Evolutionary conservation across 768 basidiomycete genomes (phyloP), one percentile per base, ranked within the genome.

Genomic region (Cystofilobasidium bisporidii): DNA sequence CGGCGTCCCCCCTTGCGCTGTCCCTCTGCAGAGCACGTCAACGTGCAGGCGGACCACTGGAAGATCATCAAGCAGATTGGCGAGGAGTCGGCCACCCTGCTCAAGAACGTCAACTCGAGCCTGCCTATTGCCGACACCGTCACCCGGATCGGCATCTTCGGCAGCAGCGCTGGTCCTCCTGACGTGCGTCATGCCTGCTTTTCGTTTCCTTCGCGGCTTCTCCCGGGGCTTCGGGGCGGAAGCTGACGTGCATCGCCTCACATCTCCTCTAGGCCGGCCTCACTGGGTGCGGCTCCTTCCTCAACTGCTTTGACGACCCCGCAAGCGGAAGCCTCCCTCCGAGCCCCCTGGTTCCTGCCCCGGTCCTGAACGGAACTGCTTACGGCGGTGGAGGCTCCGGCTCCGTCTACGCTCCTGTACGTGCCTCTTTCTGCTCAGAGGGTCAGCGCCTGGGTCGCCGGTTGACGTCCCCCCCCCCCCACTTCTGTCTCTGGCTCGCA

Each of bases 1-100:
- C n/a, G n/a, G n/a, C n/a, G n/a, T n/a, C n/a, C n/a, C n/a, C n/a
- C n/a, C n/a, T n/a, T n/a, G n/a, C n/a, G n/a, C n/a, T n/a, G 6
- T 36, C 40, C 36, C 12, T 36, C 12, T 6, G 6, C 36, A 12
- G 6, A 36, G 36, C 36, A 79, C 69, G 75, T 79, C 48, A 73
- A 80, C 73, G 88, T 88, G 0, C 85, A 86, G 73, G 84, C 74
- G 30, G 83, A 87, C 73, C 88, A 91, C 71, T 62, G 41, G 56
- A 66, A 66, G 57, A 30, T 66, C 45, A 53, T 66, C 45, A 24
- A 26, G 33, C 48, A 22, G n/a, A 61, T 66, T 40, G 65, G 58
- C 20, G 59, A 66, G 43, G 65, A 66, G 45, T 61, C 65, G 9
- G 41, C 60, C 15, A 56, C 53, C 41, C 53, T 68, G 2, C 60